phyloP scores from a whole-genome alignment of 805 yeast species.

The Diddensiella santjacobensis region DNA sequence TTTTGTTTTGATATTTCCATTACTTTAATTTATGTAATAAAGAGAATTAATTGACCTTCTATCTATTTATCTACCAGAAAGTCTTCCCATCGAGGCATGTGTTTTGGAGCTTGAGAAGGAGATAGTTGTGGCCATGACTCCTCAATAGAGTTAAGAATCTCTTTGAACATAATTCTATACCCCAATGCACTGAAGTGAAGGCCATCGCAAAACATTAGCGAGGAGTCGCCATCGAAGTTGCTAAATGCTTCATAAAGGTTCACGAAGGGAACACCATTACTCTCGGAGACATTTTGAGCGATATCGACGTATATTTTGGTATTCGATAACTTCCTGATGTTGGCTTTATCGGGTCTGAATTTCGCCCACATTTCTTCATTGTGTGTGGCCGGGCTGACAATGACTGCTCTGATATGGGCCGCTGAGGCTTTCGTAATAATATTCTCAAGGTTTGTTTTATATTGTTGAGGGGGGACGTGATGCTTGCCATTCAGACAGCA shows the following conservation, averaged over 20 bases:
- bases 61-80: no score
- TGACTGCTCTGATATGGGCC: background rate
- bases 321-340: background rate
- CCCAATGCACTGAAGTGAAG: background rate
- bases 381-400: background rate
- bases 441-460: background rate
- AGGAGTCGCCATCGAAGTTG: background rate
- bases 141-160: background rate
- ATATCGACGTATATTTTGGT: background rate
- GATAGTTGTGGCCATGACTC: background rate
- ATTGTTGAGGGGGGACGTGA: background rate
- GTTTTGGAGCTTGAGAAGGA: background rate
- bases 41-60: no score
- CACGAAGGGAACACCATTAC: background rate
- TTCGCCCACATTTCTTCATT: background rate
- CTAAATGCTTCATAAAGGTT: background rate
- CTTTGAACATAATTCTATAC: no score
- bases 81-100: background rate
- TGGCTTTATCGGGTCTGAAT: background rate
- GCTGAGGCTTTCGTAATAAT: background rate
- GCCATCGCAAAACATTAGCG: background rate
- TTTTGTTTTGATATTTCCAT: no score
- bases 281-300: background rate
- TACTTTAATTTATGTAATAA: no score
- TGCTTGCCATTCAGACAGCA: background rate